These are phyloP conservation scores for Colletotrichum sp. DNA, from an alignment of 2,329 filamentous ascomycete species.

Conservation along the genomic window DNA sequence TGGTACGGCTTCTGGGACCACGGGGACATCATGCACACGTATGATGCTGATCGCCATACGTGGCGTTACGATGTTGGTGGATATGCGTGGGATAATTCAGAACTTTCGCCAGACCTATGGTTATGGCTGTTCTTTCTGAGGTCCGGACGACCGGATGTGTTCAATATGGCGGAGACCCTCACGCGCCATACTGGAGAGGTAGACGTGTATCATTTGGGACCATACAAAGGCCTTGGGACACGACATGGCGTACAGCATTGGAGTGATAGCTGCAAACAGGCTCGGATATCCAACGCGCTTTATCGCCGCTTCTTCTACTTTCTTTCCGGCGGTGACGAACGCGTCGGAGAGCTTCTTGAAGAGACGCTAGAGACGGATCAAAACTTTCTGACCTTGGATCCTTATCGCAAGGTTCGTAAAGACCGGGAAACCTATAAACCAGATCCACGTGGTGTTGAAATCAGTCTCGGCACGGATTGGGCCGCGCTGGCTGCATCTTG, in stretches of 20 bases:
- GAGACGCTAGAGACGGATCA: conserved; percentile 57
- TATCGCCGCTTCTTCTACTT: conserved; percentile 63
- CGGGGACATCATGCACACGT: conserved; percentile 68
- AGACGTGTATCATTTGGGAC: conserved; percentile 65
- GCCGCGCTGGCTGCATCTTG: conserved; percentile 60
- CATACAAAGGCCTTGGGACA: conserved; percentile 64
- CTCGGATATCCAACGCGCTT: conserved; percentile 61
- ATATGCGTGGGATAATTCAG: conserved; percentile 70
- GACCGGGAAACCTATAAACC: conserved; percentile 52
- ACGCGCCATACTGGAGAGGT: conserved; percentile 66
- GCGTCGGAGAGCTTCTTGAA: conserved; percentile 58
- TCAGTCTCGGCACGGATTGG: conserved; percentile 65
- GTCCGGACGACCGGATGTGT: conserved; percentile 61
- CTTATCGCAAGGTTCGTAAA: conserved; percentile 62
- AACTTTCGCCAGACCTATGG: conserved; percentile 66
- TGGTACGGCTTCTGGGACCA: conserved; percentile 71
- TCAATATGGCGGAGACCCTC: conserved; percentile 62
- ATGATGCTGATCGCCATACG: conserved; percentile 61
- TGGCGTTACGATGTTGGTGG: conserved; percentile 71
- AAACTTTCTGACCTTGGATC: conserved; percentile 58
- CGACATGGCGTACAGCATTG: conserved; percentile 69
- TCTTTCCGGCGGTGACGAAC: conserved; percentile 61
- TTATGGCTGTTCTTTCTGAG: conserved; percentile 68
- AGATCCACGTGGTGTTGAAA: conserved; percentile 42
- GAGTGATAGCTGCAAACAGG: conserved; percentile 65